Evolutionary conservation across 352 stramenopile genomes (phyloP).

Genomic region (Pythium phragmiticola): DNA sequence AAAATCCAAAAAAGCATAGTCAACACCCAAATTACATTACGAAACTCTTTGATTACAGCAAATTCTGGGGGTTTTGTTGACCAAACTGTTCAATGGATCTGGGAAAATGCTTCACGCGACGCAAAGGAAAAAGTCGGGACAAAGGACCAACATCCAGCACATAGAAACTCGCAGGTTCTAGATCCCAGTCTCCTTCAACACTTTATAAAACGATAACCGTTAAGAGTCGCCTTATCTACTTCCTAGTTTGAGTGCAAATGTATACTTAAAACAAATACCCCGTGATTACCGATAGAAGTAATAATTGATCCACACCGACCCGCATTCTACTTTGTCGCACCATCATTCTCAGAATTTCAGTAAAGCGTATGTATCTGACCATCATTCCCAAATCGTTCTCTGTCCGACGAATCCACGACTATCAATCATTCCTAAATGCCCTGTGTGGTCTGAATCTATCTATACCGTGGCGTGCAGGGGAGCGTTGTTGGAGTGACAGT

Average conservation of each 20-base stretch:
- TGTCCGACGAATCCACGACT: too few relatives aligned
- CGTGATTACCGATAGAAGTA: neutral
- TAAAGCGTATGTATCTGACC: neutral
- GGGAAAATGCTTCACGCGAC: slow-evolving; percentile 1
- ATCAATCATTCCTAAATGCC: too few relatives aligned
- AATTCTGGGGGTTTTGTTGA: neutral
- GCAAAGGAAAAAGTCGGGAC: slow-evolving; percentile 12
- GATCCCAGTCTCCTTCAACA: slow-evolving; percentile 3
- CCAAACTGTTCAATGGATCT: slow-evolving; percentile 7
- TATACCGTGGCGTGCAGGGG: too few relatives aligned
- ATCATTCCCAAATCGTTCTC: slow-evolving; percentile 5
- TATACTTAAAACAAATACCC: slow-evolving; percentile 1
- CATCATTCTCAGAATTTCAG: slow-evolving; percentile 11
- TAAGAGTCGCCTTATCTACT: neutral
- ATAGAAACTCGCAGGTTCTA: slow-evolving; percentile 22
- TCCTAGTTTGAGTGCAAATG: neutral
- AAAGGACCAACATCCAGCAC: slow-evolving; percentile 22
- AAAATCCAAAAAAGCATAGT: slow-evolving; percentile 1
- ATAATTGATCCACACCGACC: slow-evolving; percentile 1
- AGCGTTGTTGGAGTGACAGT: too few relatives aligned
- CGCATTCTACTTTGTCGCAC: slow-evolving; percentile 10
- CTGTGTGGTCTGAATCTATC: too few relatives aligned
- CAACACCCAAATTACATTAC: neutral
- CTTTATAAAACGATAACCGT: slow-evolving; percentile 5
- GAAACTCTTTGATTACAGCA: slow-evolving; percentile 9